Percentiles rank a stretch among this genome's conserved stretches.
phyloP scores from a whole-genome alignment of 495 filamentous ascomycete species.

The Penicillium ochrochloron region DNA sequence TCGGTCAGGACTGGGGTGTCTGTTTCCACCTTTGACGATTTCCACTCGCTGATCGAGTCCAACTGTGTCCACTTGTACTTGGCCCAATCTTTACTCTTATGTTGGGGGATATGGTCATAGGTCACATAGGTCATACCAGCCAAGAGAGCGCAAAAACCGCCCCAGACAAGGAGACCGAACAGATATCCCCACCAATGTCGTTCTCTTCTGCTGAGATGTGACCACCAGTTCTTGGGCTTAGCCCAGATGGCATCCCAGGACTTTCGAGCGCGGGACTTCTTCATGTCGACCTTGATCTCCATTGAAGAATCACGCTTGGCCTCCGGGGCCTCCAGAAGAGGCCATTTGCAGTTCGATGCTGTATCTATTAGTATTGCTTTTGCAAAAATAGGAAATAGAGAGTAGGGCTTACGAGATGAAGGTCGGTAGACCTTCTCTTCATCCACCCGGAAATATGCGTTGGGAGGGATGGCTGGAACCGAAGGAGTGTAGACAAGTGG shows the following conservation, averaged over 20 bases:
- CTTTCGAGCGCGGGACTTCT: not conserved
- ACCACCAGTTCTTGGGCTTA: slow-evolving; percentile 5
- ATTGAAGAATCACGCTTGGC: not conserved
- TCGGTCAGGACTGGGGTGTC: not conserved
- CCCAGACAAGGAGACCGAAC: not conserved
- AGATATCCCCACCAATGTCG: not conserved
- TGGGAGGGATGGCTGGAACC: not conserved
- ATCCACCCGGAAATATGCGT: not conserved
- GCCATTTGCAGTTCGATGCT: too few relatives aligned
- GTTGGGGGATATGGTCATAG: too few relatives aligned
- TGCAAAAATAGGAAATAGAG: not conserved
- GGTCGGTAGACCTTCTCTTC: not conserved
- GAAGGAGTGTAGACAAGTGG: not conserved
- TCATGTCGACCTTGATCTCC: not conserved
- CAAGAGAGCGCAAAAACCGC: not conserved
- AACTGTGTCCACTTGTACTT: too few relatives aligned
- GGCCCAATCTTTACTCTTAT: too few relatives aligned
- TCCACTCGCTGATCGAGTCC: too few relatives aligned
- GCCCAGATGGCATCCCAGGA: not conserved
- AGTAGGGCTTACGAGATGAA: not conserved
- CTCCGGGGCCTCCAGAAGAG: not conserved
- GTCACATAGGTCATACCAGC: not conserved
- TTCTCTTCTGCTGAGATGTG: not conserved
- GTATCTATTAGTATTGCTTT: not conserved
- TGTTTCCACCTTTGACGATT: too few relatives aligned